Conservation (phyloP, 2,329 filamentous ascomycete species). For the Pseudopyrenochaeta lycopersici region DNA sequence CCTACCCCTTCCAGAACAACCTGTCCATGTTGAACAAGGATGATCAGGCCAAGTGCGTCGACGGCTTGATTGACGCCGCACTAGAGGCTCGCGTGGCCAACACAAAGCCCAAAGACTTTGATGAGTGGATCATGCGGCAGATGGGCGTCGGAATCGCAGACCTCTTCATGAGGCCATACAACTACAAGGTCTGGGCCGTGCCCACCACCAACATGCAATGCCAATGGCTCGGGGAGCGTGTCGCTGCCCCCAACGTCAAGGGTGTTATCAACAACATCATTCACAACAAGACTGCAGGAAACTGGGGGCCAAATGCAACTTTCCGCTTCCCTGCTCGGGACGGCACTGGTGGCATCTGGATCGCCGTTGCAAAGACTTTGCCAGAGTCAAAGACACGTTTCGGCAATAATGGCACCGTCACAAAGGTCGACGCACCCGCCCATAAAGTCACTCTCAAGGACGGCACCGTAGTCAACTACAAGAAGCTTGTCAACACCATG, state of each 20-base stretch:
- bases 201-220: constrained; percentile 99
- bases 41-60: constrained; percentile 92
- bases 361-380: constrained; percentile 90
- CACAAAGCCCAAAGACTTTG: constrained; percentile 95
- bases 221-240: constrained; percentile 97
- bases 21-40: constrained; percentile 98
- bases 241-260: constrained; percentile 96
- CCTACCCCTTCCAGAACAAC: constrained; percentile 99
- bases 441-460: constrained; percentile 85
- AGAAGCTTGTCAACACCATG: constrained; percentile 96
- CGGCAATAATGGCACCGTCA: constrained; percentile 83
- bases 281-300: constrained; percentile 92
- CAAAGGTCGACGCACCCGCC: constrained; percentile 84
- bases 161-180: constrained; percentile 99
- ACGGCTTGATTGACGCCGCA: constrained; percentile 94
- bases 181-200: constrained; percentile 99
- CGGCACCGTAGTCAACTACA: constrained; percentile 88
- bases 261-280: constrained; percentile 92
- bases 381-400: constrained; percentile 92
- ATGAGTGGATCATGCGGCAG: constrained; percentile 97
- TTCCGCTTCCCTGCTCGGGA: constrained; percentile 97
- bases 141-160: constrained; percentile 90
- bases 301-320: constrained; percentile 97
- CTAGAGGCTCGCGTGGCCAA: constrained; percentile 85
- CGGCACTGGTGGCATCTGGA: constrained; percentile 99